Conservation (phyloP, 129 eudicot species). For the Chrysanthemum seticuspe region DNA sequence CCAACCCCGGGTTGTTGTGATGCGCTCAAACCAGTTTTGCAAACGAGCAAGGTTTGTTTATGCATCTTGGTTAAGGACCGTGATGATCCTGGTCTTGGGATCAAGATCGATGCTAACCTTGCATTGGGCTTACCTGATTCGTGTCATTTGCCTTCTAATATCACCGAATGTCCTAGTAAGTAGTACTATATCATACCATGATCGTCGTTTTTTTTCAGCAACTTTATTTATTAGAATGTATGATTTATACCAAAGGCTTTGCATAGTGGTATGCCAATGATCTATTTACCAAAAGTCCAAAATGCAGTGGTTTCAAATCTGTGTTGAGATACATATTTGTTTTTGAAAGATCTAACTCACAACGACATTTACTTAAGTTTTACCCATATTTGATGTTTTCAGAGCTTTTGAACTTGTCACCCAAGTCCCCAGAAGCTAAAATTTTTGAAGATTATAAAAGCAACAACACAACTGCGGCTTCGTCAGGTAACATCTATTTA, state of each 20-base stretch:
- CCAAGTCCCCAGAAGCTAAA: slow-evolving; percentile 63
- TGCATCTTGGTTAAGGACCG: slow-evolving; percentile 58
- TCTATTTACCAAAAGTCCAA: no score
- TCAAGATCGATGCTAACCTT: slow-evolving; percentile 53
- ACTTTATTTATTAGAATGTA: no score
- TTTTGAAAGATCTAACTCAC: no score
- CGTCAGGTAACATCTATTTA: slow-evolving; percentile 25
- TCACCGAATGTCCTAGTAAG: slow-evolving; percentile 55
- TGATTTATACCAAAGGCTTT: no score
- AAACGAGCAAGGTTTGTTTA: slow-evolving; percentile 44
- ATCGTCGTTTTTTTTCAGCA: not conserved
- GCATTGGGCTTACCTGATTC: slow-evolving; percentile 51
- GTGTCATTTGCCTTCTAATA: slow-evolving; percentile 41
- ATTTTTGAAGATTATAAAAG: slow-evolving; percentile 57
- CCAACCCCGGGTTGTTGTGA: slow-evolving; percentile 53
- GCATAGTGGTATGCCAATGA: no score
- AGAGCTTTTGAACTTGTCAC: slow-evolving; percentile 63
- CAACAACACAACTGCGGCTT: slow-evolving; percentile 12
- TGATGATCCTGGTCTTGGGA: slow-evolving; percentile 47
- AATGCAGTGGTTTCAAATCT: no score
- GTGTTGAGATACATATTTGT: no score
- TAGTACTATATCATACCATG: not conserved
- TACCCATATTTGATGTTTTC: not conserved
- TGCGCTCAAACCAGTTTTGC: slow-evolving; percentile 42
- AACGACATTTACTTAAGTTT: no score